phyloP scores from a whole-genome alignment of 768 basidiomycete species.

The Russula lepida region DNA sequence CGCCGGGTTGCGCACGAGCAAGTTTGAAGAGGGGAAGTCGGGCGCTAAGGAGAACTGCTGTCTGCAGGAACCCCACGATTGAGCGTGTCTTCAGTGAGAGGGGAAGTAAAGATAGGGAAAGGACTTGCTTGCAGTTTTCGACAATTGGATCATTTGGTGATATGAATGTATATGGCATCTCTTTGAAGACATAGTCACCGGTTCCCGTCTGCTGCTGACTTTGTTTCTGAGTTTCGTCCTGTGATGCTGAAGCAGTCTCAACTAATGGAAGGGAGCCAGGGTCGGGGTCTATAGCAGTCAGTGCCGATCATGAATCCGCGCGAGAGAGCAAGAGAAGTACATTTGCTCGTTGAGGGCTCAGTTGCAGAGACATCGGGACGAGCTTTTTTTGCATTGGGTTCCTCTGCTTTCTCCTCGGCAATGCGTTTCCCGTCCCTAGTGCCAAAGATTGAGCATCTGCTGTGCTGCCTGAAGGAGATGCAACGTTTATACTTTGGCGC shows the following conservation, averaged over 20 bases:
- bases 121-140: slow-evolving; percentile 61
- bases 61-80: slow-evolving; percentile 33
- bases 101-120: not conserved
- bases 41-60: slow-evolving; percentile 60
- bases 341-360: not conserved
- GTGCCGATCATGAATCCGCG: not conserved
- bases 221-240: slow-evolving; percentile 22
- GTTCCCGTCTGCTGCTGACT: slow-evolving; percentile 21
- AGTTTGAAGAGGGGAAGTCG: slow-evolving; percentile 63
- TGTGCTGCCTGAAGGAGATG: not conserved
- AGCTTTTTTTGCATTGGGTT: slow-evolving; percentile 45
- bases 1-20: slow-evolving; percentile 81
- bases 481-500: slow-evolving; percentile 1
- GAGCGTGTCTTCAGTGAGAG: not conserved
- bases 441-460: not conserved
- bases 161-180: slow-evolving; percentile 87
- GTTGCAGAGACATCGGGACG: slow-evolving; percentile 29
- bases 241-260: not conserved
- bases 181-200: slow-evolving; percentile 42
- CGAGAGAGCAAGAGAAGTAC: not conserved
- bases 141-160: slow-evolving; percentile 62
- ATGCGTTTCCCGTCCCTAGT: slow-evolving; percentile 43
- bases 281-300: not conserved
- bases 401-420: slow-evolving; percentile 38
- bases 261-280: not conserved